A percentile compares a stretch with the other conserved stretches of the same genome.
Conservation (phyloP, 129 eudicot genomes). For the Erigeron canadensis region DNA sequence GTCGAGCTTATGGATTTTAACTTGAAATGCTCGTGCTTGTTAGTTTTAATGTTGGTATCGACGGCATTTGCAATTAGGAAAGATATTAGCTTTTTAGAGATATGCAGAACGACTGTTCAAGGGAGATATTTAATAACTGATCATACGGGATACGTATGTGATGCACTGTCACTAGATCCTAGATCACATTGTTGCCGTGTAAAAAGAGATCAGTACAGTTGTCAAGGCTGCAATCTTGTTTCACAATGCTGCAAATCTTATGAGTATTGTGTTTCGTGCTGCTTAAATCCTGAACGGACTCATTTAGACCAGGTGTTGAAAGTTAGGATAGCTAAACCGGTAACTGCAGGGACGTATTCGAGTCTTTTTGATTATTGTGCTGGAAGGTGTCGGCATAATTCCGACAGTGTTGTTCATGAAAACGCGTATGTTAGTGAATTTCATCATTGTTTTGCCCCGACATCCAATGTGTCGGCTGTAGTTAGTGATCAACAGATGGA, state of each 20-base stretch:
- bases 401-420: conserved; percentile 95
- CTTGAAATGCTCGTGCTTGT: conserved; percentile 11
- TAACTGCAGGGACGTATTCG: conserved; percentile 76
- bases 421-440: conserved; percentile 86
- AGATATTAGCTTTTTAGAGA: conserved; percentile 50
- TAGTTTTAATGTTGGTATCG: conserved; percentile 26
- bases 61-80: conserved; percentile 40
- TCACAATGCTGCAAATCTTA: conserved; percentile 91
- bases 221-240: conserved; percentile 86
- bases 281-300: conserved; percentile 70
- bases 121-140: conserved; percentile 87
- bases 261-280: conserved; percentile 95
- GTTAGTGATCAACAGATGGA: conserved; percentile 49
- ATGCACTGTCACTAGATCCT: conserved; percentile 79
- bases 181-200: conserved; percentile 71
- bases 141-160: conserved; percentile 83
- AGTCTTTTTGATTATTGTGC: conserved; percentile 81
- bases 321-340: conserved; percentile 82
- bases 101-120: conserved; percentile 78
- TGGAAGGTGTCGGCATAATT: conserved; percentile 96
- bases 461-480: conserved; percentile 66
- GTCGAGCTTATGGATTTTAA: conserved; percentile 33
- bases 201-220: conserved; percentile 72
- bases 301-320: conserved; percentile 51
- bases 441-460: conserved; percentile 86